Conservation (phyloP, 2,329 filamentous ascomycete genomes). For the Scedosporium boydii region DNA sequence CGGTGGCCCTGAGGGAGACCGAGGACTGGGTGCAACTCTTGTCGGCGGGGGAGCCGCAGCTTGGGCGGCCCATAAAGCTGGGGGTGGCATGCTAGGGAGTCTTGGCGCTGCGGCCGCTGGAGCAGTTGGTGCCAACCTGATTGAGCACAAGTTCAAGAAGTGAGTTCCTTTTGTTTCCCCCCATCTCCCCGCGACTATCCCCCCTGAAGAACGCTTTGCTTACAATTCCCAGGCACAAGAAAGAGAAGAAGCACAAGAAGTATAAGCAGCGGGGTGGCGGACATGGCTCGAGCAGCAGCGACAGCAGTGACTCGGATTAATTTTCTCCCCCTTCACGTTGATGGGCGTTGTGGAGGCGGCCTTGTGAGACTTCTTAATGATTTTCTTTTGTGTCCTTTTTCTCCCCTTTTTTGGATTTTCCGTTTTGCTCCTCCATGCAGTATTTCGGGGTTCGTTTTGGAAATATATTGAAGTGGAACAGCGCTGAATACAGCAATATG, state of each 20-base stretch:
- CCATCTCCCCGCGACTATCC: background rate
- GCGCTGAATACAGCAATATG: too few species aligned
- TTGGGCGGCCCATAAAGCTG: conserved; percentile 43
- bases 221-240: conserved; percentile 10
- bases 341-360: too few species aligned
- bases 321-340: background rate
- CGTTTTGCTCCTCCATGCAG: too few species aligned
- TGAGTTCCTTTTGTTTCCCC: conserved; percentile 6
- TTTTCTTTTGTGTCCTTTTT: too few species aligned
- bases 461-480: too few species aligned
- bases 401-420: too few species aligned
- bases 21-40: conserved; percentile 44
- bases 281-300: conserved; percentile 2
- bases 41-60: conserved; percentile 44
- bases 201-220: background rate
- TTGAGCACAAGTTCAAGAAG: conserved; percentile 33
- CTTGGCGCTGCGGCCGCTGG: conserved; percentile 41
- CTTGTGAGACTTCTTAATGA: too few species aligned
- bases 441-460: too few species aligned
- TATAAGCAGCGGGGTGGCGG: conserved; percentile 13
- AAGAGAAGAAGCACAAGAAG: conserved; percentile 24
- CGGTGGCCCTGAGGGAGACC: conserved; percentile 31
- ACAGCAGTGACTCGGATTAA: conserved; percentile 20
- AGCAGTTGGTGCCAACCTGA: conserved; percentile 43
- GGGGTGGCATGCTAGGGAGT: conserved; percentile 40